Percentiles rank a stretch among this genome's conserved stretches.
Evolutionary conservation across 1,284 basidiomycete species (phyloP).

Genomic region (Cutaneotrichosporon sp.): DNA sequence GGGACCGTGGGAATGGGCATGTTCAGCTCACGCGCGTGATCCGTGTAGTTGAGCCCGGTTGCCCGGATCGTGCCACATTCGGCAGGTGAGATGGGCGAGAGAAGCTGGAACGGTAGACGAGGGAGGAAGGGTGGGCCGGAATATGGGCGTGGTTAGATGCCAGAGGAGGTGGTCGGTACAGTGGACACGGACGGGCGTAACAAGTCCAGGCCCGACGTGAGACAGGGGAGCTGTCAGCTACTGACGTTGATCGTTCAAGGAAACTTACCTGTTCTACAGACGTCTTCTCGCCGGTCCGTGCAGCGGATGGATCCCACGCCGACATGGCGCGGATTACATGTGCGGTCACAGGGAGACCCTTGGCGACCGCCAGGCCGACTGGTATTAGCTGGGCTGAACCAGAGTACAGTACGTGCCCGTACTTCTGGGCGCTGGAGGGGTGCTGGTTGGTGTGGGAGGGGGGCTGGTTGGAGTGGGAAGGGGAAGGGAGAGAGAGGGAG

Average conservation of each 20-base stretch:
- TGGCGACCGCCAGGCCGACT: constrained; percentile 44
- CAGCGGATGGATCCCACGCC: constrained; percentile 29
- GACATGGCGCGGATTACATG: constrained; percentile 27
- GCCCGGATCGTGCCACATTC: constrained; percentile 39
- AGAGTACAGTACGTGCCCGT: too few species aligned
- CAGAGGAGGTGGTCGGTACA: neutral
- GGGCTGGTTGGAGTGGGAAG: too few species aligned
- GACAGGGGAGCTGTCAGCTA: neutral
- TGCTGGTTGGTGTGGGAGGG: too few species aligned
- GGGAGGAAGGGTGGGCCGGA: neutral
- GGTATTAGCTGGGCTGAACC: constrained; percentile 8
- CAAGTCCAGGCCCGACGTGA: too few species aligned
- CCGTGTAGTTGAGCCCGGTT: constrained; percentile 40
- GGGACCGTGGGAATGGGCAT: constrained; percentile 59
- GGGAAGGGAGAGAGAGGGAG: too few species aligned
- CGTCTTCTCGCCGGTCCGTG: constrained; percentile 15
- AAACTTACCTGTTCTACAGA: constrained; percentile 17
- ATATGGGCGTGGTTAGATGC: neutral
- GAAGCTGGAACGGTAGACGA: constrained; percentile 23
- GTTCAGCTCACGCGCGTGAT: constrained; percentile 31
- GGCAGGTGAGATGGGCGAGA: constrained; percentile 39
- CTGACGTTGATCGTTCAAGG: neutral
- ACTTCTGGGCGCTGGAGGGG: too few species aligned
- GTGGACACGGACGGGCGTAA: neutral
- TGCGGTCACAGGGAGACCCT: constrained; percentile 24